Percentiles rank a stretch among this genome's conserved stretches.
Evolutionary conservation across 805 yeast genomes (phyloP).

Genomic region (Schwanniomyces vanrijiae): DNA sequence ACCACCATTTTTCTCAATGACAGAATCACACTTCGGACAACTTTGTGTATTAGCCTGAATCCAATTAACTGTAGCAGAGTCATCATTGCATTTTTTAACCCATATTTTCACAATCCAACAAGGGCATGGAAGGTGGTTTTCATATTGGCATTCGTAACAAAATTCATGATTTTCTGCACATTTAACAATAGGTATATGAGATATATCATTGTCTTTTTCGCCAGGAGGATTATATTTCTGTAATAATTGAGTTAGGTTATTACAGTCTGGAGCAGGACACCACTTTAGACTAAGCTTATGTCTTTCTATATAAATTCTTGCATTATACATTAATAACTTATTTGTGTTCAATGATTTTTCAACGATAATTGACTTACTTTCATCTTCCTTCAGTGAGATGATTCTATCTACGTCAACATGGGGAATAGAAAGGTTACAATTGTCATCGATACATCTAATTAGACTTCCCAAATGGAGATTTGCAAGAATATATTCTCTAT

Average conservation of each 20-base stretch:
- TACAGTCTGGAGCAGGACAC: slow-evolving; percentile 88
- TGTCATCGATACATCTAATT: slow-evolving; percentile 67
- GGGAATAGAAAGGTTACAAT: slow-evolving; percentile 46
- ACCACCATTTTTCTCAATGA: slow-evolving; percentile 93
- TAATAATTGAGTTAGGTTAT: slow-evolving; percentile 47
- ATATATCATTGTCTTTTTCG: slow-evolving; percentile 5
- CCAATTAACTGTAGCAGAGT: slow-evolving; percentile 88
- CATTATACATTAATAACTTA: slow-evolving; percentile 10
- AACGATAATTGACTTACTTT: not conserved
- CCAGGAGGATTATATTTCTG: slow-evolving; percentile 6
- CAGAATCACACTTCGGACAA: slow-evolving; percentile 79
- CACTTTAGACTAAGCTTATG: slow-evolving; percentile 55
- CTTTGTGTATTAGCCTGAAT: slow-evolving; percentile 77
- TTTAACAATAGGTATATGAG: slow-evolving; percentile 61
- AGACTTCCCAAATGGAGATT: slow-evolving; percentile 42
- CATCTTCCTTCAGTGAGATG: slow-evolving; percentile 8
- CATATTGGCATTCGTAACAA: slow-evolving; percentile 74
- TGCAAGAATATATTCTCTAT: slow-evolving; percentile 54
- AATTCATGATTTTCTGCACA: slow-evolving; percentile 71
- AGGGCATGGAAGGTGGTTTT: slow-evolving; percentile 83
- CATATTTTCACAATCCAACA: slow-evolving; percentile 69
- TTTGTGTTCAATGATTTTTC: slow-evolving; percentile 2
- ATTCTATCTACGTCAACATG: slow-evolving; percentile 33
- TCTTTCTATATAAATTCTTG: slow-evolving; percentile 49
- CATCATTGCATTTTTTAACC: slow-evolving; percentile 80